A percentile compares a stretch with the other conserved stretches of the same genome.
These are phyloP conservation scores for Murraya paniculata DNA, from an alignment of 345 rosid species.

Conservation along the genomic window DNA sequence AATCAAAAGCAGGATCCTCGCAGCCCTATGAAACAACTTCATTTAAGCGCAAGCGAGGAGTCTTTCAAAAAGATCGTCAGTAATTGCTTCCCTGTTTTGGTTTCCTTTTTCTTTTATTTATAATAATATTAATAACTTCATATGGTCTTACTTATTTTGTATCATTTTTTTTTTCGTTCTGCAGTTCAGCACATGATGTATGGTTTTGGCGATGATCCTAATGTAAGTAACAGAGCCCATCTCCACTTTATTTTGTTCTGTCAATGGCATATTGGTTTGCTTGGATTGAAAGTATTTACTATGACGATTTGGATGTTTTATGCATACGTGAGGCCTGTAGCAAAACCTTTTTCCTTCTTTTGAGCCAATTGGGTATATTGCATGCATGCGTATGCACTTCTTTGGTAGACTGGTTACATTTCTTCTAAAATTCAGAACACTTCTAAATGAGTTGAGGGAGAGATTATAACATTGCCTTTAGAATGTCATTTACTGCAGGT, in stretches of 20 bases:
- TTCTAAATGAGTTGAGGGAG: background rate
- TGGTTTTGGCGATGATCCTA: constrained; percentile 89
- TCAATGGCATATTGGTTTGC: background rate
- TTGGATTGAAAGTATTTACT: background rate
- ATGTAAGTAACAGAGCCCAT: constrained; percentile 41
- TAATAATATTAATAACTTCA: no score
- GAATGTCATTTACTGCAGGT: background rate
- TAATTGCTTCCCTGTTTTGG: background rate
- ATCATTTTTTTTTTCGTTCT: background rate
- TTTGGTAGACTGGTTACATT: background rate
- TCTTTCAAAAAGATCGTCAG: constrained; percentile 88
- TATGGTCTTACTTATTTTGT: background rate
- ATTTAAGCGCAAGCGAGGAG: constrained; percentile 77
- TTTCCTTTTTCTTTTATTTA: background rate
- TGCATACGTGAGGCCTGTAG: background rate
- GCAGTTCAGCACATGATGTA: constrained; percentile 98
- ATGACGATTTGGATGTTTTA: background rate
- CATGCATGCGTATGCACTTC: background rate
- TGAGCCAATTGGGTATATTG: background rate
- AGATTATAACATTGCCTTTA: background rate
- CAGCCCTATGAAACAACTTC: constrained; percentile 61
- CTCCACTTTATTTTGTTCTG: background rate
- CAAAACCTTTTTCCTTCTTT: background rate
- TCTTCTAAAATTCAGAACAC: background rate
- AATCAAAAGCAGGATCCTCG: constrained; percentile 60